Evolutionary conservation across 345 rosid species (phyloP), one percentile per base, ranked within the genome.

Genomic region (Acer yangbiense): DNA sequence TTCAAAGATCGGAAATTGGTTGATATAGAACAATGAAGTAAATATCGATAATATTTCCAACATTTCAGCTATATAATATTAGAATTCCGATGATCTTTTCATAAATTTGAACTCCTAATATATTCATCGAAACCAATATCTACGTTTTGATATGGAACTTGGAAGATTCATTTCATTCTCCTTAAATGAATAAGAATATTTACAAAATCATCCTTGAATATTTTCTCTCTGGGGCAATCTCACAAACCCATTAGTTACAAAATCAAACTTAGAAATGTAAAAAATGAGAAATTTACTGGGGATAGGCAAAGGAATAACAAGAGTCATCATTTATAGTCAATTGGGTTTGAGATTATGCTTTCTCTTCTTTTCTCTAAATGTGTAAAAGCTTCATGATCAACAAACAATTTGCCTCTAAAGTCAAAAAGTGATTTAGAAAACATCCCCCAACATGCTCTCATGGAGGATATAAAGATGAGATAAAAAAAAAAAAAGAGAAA

Each of bases 341-440:
- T 32, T 82, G 83, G 75, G 79, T 32, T 68, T n/a, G 68, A 81
- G 78, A 68, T 74, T 50, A 73, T 74, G 78, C 74, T 80, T 79
- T 79, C 71, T 79, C 73, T 69, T 55, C 74, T 80, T 73, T 80
- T 76, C 78, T 70, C 67, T 23, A 75, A 50, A 69, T 61, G 69
- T 65, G 80, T 60, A 80, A 82, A 79, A 78, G 82, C 77, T 77
- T 68, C 79, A 86, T 82, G 73, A 85, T 84, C 89, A 81, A 81
- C 82, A 66, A 60, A 81, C 82, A 79, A 73, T 54, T 76, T 80
- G 80, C 84, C 83, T 65, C 77, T n/a, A 81, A 90, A 86, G 88
- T 83, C 87, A 85, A 89, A 86, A 88, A 65, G 85, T 75, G 69
- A 72, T 61, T 4, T 71, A 57, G 66, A 82, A 81, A 85, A 79